Conservation (phyloP, 139 green algal species). For the Asterochloris erici region DNA sequence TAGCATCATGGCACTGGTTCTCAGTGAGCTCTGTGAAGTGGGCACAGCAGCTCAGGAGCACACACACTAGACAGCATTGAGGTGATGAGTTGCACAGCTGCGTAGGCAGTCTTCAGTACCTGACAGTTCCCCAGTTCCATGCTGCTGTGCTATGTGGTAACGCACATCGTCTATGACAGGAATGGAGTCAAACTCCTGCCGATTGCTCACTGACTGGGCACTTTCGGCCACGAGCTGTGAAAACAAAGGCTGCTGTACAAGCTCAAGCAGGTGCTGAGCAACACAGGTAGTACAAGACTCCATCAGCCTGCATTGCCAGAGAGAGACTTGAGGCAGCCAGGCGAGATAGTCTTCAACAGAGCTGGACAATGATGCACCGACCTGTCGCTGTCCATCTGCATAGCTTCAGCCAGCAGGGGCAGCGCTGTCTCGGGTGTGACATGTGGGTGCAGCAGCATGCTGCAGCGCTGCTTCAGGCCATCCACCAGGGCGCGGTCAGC, state of each 20-base stretch:
- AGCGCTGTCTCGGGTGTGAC: constrained; percentile 1
- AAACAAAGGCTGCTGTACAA: constrained; percentile 9
- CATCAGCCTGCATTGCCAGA: background rate
- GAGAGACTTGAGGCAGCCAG: background rate
- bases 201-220: constrained; percentile 1
- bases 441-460: constrained; percentile 20
- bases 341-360: background rate
- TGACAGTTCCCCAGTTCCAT: constrained; percentile 21
- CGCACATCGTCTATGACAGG: constrained; percentile 20
- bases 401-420: constrained; percentile 13
- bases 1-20: background rate
- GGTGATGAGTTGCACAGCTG: background rate
- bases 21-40: background rate
- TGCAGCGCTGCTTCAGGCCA: constrained; percentile 12
- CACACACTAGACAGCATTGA: background rate
- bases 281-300: constrained; percentile 12
- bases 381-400: constrained; percentile 22
- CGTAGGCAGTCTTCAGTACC: background rate
- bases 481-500: constrained; percentile 17
- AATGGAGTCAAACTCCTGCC: constrained; percentile 15
- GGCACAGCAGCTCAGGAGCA: background rate
- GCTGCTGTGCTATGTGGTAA: constrained; percentile 12
- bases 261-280: constrained; percentile 15
- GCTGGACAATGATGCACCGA: background rate
- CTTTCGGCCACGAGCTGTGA: constrained; percentile 10